A percentile compares a stretch with the other conserved stretches of the same genome.
phyloP scores from a whole-genome alignment of 2,329 filamentous ascomycete species.

The Phoma sp. region DNA sequence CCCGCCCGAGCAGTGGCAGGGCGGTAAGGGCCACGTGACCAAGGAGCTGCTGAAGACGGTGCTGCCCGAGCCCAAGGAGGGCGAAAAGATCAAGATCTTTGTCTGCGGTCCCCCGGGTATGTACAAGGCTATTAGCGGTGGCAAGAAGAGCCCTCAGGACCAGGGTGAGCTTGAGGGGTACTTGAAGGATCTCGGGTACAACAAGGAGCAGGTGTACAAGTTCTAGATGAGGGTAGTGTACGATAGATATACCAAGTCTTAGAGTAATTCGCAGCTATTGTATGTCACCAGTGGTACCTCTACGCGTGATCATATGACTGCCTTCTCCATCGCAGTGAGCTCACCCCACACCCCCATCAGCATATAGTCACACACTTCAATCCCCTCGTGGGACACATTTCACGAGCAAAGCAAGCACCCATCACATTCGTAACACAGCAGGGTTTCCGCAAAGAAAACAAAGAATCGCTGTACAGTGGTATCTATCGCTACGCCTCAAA shows the following conservation, averaged over 20 bases:
- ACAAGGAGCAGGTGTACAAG: slow-evolving; percentile 93
- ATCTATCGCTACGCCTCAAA: too few relatives aligned
- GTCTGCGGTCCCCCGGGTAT: slow-evolving; percentile 91
- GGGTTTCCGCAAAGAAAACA: too few relatives aligned
- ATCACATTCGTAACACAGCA: too few relatives aligned
- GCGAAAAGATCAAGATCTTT: slow-evolving; percentile 91
- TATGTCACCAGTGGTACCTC: too few relatives aligned
- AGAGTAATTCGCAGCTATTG: too few relatives aligned
- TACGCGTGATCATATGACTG: too few relatives aligned
- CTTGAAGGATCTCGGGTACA: slow-evolving; percentile 83
- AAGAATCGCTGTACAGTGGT: too few relatives aligned
- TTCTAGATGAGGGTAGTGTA: slow-evolving; percentile 38
- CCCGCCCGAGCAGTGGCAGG: slow-evolving; percentile 76
- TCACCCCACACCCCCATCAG: too few relatives aligned
- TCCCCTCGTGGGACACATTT: too few relatives aligned
- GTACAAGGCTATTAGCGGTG: slow-evolving; percentile 91
- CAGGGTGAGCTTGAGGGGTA: slow-evolving; percentile 87
- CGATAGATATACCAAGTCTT: slow-evolving; percentile 21
- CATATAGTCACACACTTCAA: too few relatives aligned
- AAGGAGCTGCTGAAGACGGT: slow-evolving; percentile 96
- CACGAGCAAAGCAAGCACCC: too few relatives aligned
- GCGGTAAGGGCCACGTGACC: slow-evolving; percentile 79
- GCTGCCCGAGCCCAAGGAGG: slow-evolving; percentile 84
- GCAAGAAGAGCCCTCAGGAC: slow-evolving; percentile 89
- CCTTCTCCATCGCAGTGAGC: too few relatives aligned